Evolutionary conservation across 1,284 basidiomycete genomes (phyloP).

Genomic region (Irpex sp.): DNA sequence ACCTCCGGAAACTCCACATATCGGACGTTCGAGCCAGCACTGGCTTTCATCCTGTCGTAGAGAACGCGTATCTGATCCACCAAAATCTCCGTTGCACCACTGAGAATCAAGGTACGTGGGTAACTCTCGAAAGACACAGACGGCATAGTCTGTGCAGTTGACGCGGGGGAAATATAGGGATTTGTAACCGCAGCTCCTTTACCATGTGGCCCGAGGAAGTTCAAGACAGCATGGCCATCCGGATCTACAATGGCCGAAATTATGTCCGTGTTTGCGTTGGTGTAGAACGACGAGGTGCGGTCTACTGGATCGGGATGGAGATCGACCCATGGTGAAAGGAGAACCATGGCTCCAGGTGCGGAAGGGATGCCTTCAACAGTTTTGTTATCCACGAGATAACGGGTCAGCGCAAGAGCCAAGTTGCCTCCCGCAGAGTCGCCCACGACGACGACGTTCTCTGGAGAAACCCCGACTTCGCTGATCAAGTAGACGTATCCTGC

Average conservation of each 20-base stretch:
- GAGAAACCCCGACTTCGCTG: conserved; percentile 31
- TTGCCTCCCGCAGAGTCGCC: conserved; percentile 59
- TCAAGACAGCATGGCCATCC: background rate
- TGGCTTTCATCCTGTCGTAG: conserved; percentile 27
- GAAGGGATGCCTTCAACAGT: conserved; percentile 18
- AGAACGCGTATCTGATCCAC: conserved; percentile 41
- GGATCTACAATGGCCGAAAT: background rate
- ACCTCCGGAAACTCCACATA: conserved; percentile 48
- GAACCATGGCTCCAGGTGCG: conserved; percentile 35
- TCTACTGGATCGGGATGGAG: conserved; percentile 39
- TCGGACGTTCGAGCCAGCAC: conserved; percentile 45
- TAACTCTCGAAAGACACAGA: conserved; percentile 45
- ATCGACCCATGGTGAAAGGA: conserved; percentile 60
- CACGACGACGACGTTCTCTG: conserved; percentile 42
- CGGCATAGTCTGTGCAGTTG: conserved; percentile 31
- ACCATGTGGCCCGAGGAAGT: conserved; percentile 7
- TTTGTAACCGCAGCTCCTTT: conserved; percentile 35
- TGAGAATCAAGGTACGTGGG: conserved; percentile 52
- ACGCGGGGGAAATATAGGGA: conserved; percentile 55
- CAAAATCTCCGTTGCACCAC: conserved; percentile 51
- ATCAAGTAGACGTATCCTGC: conserved; percentile 44
- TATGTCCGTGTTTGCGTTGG: background rate
- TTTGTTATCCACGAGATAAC: conserved; percentile 26
- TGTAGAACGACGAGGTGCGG: conserved; percentile 29
- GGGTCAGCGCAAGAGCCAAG: conserved; percentile 38